Evolutionary conservation across 768 basidiomycete species (phyloP), one percentile per base, ranked within the genome.

Genomic region (Mycena latifolia): DNA sequence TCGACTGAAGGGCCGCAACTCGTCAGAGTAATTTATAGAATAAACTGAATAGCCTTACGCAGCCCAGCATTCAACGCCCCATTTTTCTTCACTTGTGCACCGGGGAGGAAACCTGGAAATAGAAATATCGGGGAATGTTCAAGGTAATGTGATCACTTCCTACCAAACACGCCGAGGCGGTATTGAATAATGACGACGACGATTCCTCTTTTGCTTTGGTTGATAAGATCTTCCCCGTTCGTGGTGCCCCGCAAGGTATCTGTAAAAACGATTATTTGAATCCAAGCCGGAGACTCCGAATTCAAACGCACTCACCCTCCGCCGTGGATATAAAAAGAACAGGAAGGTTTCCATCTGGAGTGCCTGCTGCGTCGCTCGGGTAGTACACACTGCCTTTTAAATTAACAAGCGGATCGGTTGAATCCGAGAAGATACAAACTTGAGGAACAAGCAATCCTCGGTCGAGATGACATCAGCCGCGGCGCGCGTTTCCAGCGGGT

Each of bases 251-350:
- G 53, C 52, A 5, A 74, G 67, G 43, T 82, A 81, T 17, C 80
- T 79, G 24, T 27, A 76, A 75, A 4, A 33, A n/a, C n/a, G n/a
- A n/a, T n/a, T n/a, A n/a, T n/a, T n/a, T 11, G 14, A 79, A 39
- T 12, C 52, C 29, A 27, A 20, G 27, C 18, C 24, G 5, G 2
- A 10, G 10, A n/a, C n/a, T n/a, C n/a, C n/a, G 37, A 37, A 37
- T 22, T n/a, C n/a, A n/a, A n/a, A n/a, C 5, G 12, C 7, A 15
- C 48, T 6, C 18, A 50, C 48, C 48, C 48, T 50, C 48, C 48
- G 17, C 48, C 81, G 68, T 84, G 80, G 25, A 84, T 83, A 79
- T 79, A 84, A 35, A 84, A 11, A 84, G 73, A 1, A 81, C 79
- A 7, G 83, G 83, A 2, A 81, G 69, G 3, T 75, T 56, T 35